These are phyloP conservation scores for Pichia inconspicua DNA, from an alignment of 1,139 yeast genomes.

Conservation along the genomic window DNA sequence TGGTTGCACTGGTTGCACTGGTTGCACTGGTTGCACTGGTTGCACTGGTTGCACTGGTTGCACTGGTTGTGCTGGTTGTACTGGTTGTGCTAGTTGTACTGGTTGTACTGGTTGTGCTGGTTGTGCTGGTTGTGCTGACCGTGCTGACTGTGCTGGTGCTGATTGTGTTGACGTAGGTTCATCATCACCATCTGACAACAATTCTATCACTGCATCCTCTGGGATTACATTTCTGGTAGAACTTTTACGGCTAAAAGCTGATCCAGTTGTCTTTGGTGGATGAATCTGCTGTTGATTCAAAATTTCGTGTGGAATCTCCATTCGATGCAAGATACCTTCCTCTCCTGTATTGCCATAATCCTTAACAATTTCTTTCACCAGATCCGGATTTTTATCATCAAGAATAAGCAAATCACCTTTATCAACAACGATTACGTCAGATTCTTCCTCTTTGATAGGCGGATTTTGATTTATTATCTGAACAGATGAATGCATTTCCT, in stretches of 20 bases:
- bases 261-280: neutral
- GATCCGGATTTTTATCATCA: conserved; percentile 5
- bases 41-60: neutral
- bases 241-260: neutral
- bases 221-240: neutral
- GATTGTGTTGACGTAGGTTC: neutral
- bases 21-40: neutral
- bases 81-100: neutral
- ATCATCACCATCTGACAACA: conserved; percentile 9
- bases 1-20: neutral
- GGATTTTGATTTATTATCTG: neutral
- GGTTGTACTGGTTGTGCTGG: neutral
- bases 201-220: conserved; percentile 1
- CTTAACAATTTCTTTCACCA: neutral
- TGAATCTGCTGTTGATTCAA: neutral
- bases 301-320: neutral
- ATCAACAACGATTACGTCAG: conserved; percentile 6
- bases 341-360: neutral
- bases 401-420: conserved; percentile 8
- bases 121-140: neutral
- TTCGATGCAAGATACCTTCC: neutral
- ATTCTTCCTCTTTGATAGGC: conserved; percentile 11
- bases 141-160: neutral
- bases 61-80: neutral
- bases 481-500: conserved; percentile 2